Conservation (phyloP, 352 stramenopile genomes). For the Pythium myriotylum region DNA sequence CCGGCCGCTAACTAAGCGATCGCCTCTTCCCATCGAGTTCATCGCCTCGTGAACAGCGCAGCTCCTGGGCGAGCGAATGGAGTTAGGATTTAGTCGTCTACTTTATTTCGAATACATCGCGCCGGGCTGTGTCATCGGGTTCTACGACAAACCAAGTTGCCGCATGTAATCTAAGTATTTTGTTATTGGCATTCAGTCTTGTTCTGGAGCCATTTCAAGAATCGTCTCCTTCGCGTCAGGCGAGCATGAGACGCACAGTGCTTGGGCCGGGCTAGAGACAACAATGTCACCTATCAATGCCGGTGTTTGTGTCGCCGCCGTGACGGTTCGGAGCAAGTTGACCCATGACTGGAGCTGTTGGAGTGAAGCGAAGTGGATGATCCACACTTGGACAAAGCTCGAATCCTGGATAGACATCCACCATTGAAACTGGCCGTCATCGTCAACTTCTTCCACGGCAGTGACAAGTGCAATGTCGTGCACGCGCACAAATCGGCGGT, state of each 20-base stretch:
- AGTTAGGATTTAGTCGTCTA: constrained; percentile 27
- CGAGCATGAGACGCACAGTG: constrained; percentile 1
- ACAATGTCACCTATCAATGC: constrained; percentile 53
- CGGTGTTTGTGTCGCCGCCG: constrained; percentile 32
- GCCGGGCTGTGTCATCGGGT: constrained; percentile 62
- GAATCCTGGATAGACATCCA: constrained; percentile 76
- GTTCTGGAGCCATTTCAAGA: constrained; percentile 25
- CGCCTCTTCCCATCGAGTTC: not conserved
- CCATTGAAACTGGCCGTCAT: constrained; percentile 36
- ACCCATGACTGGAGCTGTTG: constrained; percentile 46
- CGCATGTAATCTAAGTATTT: not conserved
- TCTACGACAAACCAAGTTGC: constrained; percentile 39
- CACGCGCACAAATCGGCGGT: constrained; percentile 52
- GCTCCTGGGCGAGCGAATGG: constrained; percentile 14
- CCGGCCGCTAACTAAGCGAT: constrained; percentile 71
- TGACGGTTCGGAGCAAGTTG: constrained; percentile 39
- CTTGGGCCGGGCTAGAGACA: constrained; percentile 11
- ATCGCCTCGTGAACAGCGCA: constrained; percentile 27
- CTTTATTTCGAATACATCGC: constrained; percentile 79
- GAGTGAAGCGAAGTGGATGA: constrained; percentile 57
- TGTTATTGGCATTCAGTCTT: constrained; percentile 13
- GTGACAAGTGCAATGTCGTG: constrained; percentile 66
- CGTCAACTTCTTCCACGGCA: constrained; percentile 47
- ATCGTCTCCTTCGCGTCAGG: constrained; percentile 23
- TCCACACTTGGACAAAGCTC: constrained; percentile 55